Base-by-base conservation (phyloP, 192 early-diverging fungal species). In the Podila minutissima region DNA sequence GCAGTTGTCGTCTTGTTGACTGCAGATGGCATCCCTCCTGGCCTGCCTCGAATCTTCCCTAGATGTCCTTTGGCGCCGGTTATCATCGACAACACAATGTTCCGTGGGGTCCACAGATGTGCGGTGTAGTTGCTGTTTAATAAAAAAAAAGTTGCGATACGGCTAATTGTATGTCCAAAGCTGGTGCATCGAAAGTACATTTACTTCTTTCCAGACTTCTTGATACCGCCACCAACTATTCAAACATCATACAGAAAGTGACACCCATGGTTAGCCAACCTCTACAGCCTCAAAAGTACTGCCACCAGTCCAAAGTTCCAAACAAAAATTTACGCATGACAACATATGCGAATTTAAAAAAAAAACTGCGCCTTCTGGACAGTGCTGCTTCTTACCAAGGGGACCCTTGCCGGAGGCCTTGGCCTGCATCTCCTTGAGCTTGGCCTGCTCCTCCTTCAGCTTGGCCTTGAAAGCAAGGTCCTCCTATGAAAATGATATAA, bases 201-300 rank as follows among this genome's bases (percentile, higher is more conserved):
- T 87, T 89, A 91, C 84, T 93, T 91, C 84, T 91, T 93, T 69
- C 91, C 90, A 31, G 87, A 89, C 89, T 93, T 93, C 85, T 93
- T 93, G 81, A 93, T 92, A 41, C 92, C 92, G 67, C 90, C 92
- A 64, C 82, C 83, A 33, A 88, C 77, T 89, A 73, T 58, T 41
- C 37, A 41, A 24, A 48, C 58, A 31, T 29, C 72, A 12, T 24
- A 57, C 70, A 26, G 28, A 49, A 28, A 26, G 37, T 64, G 28
- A 22, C 19, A 5, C 1, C 26, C 38, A 69, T 35, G 46, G 11
- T 26, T 31, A 38, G 17, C 22, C 20, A 46, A 46, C 15, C 3
- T n/a, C 26, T 22, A 33, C 7, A 0, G 29, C 19, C 15, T 46
- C 41, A 46, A 46, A 17, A 17, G 15, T 11, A 46, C 41, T 46